Evolutionary conservation across 2,329 filamentous ascomycete species (phyloP).

Genomic region (Grosmannia clavigera): DNA sequence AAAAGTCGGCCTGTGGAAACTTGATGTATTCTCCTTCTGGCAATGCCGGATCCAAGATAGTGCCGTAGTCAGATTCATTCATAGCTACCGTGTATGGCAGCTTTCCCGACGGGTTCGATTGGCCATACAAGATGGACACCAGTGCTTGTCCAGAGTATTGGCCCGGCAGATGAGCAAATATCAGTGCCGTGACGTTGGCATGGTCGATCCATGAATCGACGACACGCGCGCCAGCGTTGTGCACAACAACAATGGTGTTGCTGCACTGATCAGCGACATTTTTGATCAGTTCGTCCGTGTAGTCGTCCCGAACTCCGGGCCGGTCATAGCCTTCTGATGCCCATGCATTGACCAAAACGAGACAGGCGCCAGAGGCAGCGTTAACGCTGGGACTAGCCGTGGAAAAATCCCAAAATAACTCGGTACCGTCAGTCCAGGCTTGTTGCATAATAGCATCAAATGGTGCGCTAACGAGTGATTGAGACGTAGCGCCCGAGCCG

Average conservation of each 20-base stretch:
- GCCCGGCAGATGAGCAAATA: conserved; percentile 51
- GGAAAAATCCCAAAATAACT: conserved; percentile 46
- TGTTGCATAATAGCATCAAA: conserved; percentile 41
- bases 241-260: conserved; percentile 53
- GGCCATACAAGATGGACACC: conserved; percentile 43
- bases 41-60: conserved; percentile 23
- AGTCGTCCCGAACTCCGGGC: conserved; percentile 51
- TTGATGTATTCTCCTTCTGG: conserved; percentile 38
- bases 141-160: conserved; percentile 47
- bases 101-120: conserved; percentile 42
- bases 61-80: conserved; percentile 41
- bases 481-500: conserved; percentile 19
- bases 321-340: conserved; percentile 59
- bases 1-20: conserved; percentile 36
- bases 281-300: conserved; percentile 42
- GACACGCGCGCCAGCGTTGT: conserved; percentile 48
- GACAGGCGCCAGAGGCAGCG: conserved; percentile 46
- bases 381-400: conserved; percentile 35
- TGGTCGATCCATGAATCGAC: conserved; percentile 51
- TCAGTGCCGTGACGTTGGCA: conserved; percentile 48
- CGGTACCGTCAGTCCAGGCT: conserved; percentile 41
- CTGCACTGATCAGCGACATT: conserved; percentile 45
- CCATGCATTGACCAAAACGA: conserved; percentile 54
- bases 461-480: conserved; percentile 33
- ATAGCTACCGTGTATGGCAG: conserved; percentile 49